A percentile compares a stretch with the other conserved stretches of the same genome.
phyloP scores from a whole-genome alignment of 2,329 filamentous ascomycete genomes.

The Fusarium citri region DNA sequence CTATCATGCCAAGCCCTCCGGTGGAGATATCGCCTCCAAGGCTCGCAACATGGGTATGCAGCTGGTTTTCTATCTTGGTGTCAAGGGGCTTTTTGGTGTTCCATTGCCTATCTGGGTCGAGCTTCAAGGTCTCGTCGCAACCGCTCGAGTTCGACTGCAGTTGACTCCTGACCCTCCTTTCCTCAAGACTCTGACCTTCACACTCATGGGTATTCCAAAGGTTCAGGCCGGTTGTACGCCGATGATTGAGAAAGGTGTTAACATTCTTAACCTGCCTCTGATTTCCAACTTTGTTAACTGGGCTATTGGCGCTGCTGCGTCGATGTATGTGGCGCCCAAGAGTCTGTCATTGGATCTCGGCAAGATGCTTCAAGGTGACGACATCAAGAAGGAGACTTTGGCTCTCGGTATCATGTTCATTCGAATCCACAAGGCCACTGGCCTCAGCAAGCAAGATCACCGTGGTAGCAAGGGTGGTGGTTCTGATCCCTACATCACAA shows the following conservation, averaged over 20 bases:
- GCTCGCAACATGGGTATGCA: constrained; percentile 98
- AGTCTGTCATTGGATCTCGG: constrained; percentile 91
- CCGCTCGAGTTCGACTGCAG: constrained; percentile 82
- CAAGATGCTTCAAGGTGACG: constrained; percentile 90
- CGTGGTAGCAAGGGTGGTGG: constrained; percentile 87
- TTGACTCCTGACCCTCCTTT: constrained; percentile 93
- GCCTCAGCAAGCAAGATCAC: constrained; percentile 89
- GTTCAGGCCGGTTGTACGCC: constrained; percentile 90
- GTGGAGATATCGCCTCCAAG: constrained; percentile 78
- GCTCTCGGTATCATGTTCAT: constrained; percentile 93
- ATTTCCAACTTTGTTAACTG: constrained; percentile 98
- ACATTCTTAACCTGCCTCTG: constrained; percentile 89
- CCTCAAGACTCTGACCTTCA: constrained; percentile 90
- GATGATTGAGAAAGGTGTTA: constrained; percentile 90
- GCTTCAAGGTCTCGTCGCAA: constrained; percentile 89
- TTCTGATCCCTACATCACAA: constrained; percentile 94
- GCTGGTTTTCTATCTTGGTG: constrained; percentile 90
- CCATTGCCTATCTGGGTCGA: constrained; percentile 91
- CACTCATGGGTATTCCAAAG: constrained; percentile 92
- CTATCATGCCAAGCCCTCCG: constrained; percentile 85
- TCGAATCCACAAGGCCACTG: constrained; percentile 87
- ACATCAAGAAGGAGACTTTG: constrained; percentile 88
- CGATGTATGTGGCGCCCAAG: constrained; percentile 94
- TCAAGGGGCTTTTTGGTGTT: constrained; percentile 89
- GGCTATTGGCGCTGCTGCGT: constrained; percentile 86